Percentiles rank a stretch among this genome's conserved stretches.
phyloP scores from a whole-genome alignment of 257 asterid species.

The Gardenia jasminoides region DNA sequence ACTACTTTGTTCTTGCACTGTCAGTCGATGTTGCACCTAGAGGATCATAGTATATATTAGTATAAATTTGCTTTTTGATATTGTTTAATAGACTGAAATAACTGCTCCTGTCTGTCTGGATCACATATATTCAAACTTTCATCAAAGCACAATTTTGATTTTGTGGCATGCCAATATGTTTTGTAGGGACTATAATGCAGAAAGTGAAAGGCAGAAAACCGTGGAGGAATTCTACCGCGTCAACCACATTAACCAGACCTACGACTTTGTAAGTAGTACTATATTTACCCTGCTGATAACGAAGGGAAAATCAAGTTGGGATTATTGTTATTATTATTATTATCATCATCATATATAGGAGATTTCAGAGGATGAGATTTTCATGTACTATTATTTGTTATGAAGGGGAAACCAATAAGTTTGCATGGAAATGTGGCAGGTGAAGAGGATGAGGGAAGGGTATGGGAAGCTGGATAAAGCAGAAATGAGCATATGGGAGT shows the following conservation, averaged over 20 bases:
- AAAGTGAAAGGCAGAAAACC: conserved; percentile 56
- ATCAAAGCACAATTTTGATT: neutral
- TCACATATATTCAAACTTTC: neutral
- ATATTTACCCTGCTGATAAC: too few species aligned
- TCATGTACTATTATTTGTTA: neutral
- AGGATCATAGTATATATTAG: too few species aligned
- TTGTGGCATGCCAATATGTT: neutral
- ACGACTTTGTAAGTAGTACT: conserved; percentile 46
- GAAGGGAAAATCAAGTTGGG: neutral
- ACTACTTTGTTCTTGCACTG: too few species aligned
- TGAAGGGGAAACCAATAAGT: too few species aligned
- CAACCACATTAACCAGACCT: conserved; percentile 67
- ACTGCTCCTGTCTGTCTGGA: neutral
- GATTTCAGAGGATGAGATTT: neutral
- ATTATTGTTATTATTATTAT: too few species aligned
- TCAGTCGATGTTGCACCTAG: neutral
- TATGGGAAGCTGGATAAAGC: conserved; percentile 57
- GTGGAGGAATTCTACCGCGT: conserved; percentile 71
- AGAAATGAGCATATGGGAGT: conserved; percentile 95
- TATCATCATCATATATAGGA: neutral
- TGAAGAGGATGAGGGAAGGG: conserved; percentile 67
- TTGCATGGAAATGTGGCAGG: conserved; percentile 34
- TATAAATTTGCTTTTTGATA: neutral
- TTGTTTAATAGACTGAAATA: too few species aligned
- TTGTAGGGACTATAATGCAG: conserved; percentile 59